phyloP scores from a whole-genome alignment of 805 yeast species.

The Kodamaea restingae region DNA sequence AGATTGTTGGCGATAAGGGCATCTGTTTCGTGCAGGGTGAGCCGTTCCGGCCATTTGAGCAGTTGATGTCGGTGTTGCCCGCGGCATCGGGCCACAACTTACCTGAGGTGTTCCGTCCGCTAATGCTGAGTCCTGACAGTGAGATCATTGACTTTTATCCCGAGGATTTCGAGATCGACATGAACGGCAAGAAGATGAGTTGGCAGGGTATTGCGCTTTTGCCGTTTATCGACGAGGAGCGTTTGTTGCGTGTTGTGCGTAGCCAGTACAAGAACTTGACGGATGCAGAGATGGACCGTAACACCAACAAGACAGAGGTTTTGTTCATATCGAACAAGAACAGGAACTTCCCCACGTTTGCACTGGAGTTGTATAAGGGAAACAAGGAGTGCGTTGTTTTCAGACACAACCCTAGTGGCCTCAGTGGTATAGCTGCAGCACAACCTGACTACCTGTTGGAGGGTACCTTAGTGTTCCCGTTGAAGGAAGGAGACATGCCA shows the following conservation, averaged over 20 bases:
- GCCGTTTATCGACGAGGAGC: conserved; percentile 85
- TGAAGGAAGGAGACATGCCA: conserved; percentile 45
- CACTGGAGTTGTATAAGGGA: conserved; percentile 37
- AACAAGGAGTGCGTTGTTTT: conserved; percentile 32
- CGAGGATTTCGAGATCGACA: conserved; percentile 79
- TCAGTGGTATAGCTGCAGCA: conserved; percentile 53
- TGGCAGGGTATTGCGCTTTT: conserved; percentile 93
- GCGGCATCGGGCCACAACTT: conserved; percentile 87
- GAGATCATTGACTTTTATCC: conserved; percentile 92
- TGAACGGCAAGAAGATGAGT: conserved; percentile 92
- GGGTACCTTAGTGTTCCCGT: conserved; percentile 40
- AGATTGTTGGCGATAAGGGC: conserved; percentile 40
- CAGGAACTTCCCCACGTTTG: conserved; percentile 41
- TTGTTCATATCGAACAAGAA: conserved; percentile 64
- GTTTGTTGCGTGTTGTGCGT: conserved; percentile 64
- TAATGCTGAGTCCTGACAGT: conserved; percentile 76
- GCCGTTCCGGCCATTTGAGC: conserved; percentile 90
- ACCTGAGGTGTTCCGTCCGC: conserved; percentile 74
- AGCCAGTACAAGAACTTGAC: conserved; percentile 60
- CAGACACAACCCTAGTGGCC: conserved; percentile 47
- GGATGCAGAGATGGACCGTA: conserved; percentile 64
- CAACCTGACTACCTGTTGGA: conserved; percentile 33
- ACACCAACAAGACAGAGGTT: conserved; percentile 66
- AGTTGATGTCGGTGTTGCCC: conserved; percentile 90
- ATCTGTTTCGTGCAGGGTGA: conserved; percentile 61